A percentile compares a stretch with the other conserved stretches of the same genome.
These are phyloP conservation scores for Stylosanthes scabra DNA, from an alignment of 331 rosid species.

Conservation along the genomic window DNA sequence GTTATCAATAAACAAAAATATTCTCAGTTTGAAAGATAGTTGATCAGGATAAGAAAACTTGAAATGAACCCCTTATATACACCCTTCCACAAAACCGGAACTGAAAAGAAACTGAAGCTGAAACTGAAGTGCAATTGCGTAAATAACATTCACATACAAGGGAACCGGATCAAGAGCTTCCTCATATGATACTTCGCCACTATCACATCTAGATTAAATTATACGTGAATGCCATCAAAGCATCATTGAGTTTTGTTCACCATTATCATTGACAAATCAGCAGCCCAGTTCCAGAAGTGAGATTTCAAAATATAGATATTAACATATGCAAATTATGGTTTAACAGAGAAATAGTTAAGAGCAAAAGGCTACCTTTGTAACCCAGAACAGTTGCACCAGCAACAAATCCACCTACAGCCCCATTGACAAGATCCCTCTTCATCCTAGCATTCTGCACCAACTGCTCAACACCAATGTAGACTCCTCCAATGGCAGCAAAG, in stretches of 20 bases:
- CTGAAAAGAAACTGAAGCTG: too few relatives aligned
- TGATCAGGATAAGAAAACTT: neutral
- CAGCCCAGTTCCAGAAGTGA: conserved; percentile 19
- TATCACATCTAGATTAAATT: conserved; percentile 23
- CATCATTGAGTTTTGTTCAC: conserved; percentile 13
- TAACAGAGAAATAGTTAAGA: conserved; percentile 25
- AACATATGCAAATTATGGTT: conserved; percentile 21
- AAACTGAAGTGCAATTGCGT: too few relatives aligned
- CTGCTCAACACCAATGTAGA: conserved; percentile 92
- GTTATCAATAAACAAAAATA: neutral
- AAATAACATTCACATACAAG: neutral
- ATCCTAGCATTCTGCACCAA: conserved; percentile 76
- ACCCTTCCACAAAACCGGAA: too few relatives aligned
- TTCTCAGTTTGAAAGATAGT: neutral
- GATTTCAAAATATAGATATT: neutral
- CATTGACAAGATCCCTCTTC: conserved; percentile 93
- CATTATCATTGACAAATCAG: conserved; percentile 21
- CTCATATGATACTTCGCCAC: neutral
- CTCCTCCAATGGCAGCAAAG: conserved; percentile 98
- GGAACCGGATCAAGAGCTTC: conserved; percentile 23
- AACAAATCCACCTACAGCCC: conserved; percentile 96
- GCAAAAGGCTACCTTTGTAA: conserved; percentile 67
- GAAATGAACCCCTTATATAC: too few relatives aligned
- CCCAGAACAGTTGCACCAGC: conserved; percentile 92
- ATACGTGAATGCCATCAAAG: conserved; percentile 4